Evolutionary conservation across 768 basidiomycete genomes (phyloP), one percentile per base, ranked within the genome.

Genomic region (Lentinus brumalis): DNA sequence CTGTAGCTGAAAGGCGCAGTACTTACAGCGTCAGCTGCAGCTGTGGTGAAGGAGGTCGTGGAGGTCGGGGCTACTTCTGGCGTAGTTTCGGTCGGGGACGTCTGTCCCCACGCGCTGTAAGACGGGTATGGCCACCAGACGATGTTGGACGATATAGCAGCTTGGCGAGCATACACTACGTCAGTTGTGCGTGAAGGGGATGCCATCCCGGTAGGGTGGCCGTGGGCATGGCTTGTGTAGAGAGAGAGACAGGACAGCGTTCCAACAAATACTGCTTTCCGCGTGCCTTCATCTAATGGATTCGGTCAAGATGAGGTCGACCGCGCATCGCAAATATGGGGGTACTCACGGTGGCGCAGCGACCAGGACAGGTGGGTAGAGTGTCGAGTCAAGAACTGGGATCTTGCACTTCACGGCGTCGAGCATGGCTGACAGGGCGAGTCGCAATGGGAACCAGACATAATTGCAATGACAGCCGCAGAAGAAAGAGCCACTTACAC

Each of bases 111-210:
- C 8, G 57, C 50, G 4, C 68, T 63, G 68, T 69, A 72, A 1
- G 73, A 52, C 0, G 73, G 72, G 53, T 73, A 75, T 0, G 74
- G 73, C 73, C 74, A 75, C 74, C 74, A 75, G 55, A 72, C 63
- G 50, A 72, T 60, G 60, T 67, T 71, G 16, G 70, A 63, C 14
- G 71, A 59, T 11, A 57, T 26, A 41, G 53, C 11, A n/a, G 11
- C 50, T 39, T 51, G 50, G 8, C 50, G 30, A 12, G 9, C 35
- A 26, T 21, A 16, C 32, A 51, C 12, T 5, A 30, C 35, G 8
- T 7, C 42, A 44, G 42, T 44, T 16, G 42, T 15, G 15, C 42
- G 42, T 14, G 42, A 44, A 44, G 42, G 42, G 5, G 42, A 44
- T 18, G 42, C 10, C 14, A 44, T 44, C 14, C 42, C 42, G 6